phyloP scores from a whole-genome alignment of 164 flowering plant genomes.

The Tinospora cordifolia region DNA sequence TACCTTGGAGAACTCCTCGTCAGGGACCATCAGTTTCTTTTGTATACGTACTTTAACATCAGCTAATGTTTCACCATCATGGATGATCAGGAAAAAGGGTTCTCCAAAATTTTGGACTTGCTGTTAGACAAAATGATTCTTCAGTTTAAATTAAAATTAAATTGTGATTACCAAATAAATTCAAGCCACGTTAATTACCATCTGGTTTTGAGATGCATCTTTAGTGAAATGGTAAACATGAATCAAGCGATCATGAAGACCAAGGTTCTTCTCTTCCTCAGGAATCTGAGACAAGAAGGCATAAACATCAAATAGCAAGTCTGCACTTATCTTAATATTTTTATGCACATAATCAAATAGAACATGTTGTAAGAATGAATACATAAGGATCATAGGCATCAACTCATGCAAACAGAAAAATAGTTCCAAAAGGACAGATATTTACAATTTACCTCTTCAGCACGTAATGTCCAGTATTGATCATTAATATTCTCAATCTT shows the following conservation, averaged over 20 bases:
- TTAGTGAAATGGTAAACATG: conserved; percentile 76
- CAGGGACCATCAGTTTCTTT: conserved; percentile 63
- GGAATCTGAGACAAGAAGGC: conserved; percentile 41
- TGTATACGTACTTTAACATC: conserved; percentile 66
- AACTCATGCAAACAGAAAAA: background rate
- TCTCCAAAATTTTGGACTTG: conserved; percentile 77
- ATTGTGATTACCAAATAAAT: background rate
- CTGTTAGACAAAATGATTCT: conserved; percentile 22
- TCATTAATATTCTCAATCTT: conserved; percentile 81
- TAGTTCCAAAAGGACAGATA: background rate
- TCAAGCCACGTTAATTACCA: conserved; percentile 23
- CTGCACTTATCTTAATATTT: background rate
- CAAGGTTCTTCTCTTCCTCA: conserved; percentile 74
- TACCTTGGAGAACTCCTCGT: conserved; percentile 59
- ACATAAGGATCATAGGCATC: background rate
- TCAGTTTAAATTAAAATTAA: background rate
- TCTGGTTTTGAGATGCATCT: conserved; percentile 60
- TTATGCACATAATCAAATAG: background rate
- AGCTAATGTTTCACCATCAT: conserved; percentile 63
- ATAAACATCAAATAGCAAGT: background rate
- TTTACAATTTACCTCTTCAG: conserved; percentile 54
- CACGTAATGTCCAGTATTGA: conserved; percentile 85
- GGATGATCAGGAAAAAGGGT: conserved; percentile 70
- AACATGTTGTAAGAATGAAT: no score
- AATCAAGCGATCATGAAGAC: conserved; percentile 66